Conservation (phyloP, 495 filamentous ascomycete species). For the Hypoxylon fragiforme region DNA sequence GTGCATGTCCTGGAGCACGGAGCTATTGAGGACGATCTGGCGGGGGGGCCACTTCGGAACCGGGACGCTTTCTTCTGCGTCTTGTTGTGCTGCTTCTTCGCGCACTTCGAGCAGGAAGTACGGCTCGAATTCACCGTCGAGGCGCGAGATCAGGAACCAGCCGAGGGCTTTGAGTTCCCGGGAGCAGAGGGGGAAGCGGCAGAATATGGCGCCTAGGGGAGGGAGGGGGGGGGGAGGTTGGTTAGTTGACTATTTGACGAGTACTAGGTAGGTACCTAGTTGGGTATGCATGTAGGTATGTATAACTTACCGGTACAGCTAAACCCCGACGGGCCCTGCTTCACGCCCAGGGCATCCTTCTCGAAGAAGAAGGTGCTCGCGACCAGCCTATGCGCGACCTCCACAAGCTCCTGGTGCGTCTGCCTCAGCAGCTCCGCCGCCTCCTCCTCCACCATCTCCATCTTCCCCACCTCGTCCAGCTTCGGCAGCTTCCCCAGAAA, state of each 20-base stretch:
- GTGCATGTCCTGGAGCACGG: conserved; percentile 37
- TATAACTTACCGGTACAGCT: conserved; percentile 34
- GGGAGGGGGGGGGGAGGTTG: background rate
- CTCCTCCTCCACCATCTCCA: conserved; percentile 21
- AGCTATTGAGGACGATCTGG: conserved; percentile 32
- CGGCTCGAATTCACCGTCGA: conserved; percentile 41
- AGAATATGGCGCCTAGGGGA: conserved; percentile 38
- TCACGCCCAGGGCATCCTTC: conserved; percentile 31
- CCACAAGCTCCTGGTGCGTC: conserved; percentile 30
- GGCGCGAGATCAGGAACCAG: conserved; percentile 31
- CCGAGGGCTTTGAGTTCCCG: conserved; percentile 36
- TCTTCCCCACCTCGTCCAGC: conserved; percentile 28
- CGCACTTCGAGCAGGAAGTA: conserved; percentile 40
- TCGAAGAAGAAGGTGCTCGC: conserved; percentile 48
- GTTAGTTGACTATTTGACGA: background rate
- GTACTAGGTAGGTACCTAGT: background rate
- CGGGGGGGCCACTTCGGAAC: conserved; percentile 15
- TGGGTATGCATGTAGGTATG: background rate
- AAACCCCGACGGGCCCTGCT: conserved; percentile 29
- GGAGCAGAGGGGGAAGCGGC: conserved; percentile 36
- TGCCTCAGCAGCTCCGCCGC: conserved; percentile 23
- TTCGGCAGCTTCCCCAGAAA: conserved; percentile 34
- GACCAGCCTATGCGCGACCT: conserved; percentile 43
- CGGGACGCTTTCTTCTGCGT: no score
- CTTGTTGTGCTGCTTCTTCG: no score